Conservation (phyloP, 805 yeast species). For the Candida glaebosa region DNA sequence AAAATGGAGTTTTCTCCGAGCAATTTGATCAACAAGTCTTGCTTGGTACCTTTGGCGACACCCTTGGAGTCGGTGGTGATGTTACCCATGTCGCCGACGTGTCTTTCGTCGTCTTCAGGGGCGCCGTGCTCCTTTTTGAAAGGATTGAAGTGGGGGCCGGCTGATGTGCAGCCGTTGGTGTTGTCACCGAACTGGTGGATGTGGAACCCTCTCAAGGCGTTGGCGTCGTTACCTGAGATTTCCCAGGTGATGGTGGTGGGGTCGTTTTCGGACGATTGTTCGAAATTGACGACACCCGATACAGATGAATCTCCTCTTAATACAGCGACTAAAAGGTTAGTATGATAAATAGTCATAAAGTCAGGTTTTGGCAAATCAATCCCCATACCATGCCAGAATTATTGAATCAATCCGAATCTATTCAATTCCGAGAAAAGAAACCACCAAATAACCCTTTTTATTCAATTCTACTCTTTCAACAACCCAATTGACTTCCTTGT, state of each 20-base stretch:
- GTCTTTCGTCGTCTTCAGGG: constrained; percentile 77
- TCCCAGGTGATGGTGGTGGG: constrained; percentile 89
- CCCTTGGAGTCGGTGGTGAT: constrained; percentile 83
- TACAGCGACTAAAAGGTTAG: constrained; percentile 71
- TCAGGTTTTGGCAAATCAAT: not conserved
- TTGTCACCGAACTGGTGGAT: constrained; percentile 97
- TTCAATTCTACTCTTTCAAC: too few relatives aligned
- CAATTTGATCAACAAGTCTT: constrained; percentile 74
- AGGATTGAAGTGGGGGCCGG: constrained; percentile 97
- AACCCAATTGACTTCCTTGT: too few relatives aligned
- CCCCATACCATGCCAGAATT: too few relatives aligned
- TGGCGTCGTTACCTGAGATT: constrained; percentile 82
- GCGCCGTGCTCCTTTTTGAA: constrained; percentile 87
- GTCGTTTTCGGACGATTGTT: constrained; percentile 72
- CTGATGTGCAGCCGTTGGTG: constrained; percentile 98
- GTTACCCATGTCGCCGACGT: constrained; percentile 97
- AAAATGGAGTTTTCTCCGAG: constrained; percentile 83
- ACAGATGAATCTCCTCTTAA: constrained; percentile 93
- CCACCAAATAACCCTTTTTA: too few relatives aligned
- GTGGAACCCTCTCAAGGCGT: constrained; percentile 95
- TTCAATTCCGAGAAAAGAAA: too few relatives aligned
- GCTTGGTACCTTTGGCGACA: constrained; percentile 84
- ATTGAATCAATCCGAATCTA: too few relatives aligned
- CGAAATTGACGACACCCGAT: constrained; percentile 82
- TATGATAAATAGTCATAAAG: constrained; percentile 4